Evolutionary conservation across 257 asterid genomes (phyloP).

Genomic region (Solanum ossicruentum): DNA sequence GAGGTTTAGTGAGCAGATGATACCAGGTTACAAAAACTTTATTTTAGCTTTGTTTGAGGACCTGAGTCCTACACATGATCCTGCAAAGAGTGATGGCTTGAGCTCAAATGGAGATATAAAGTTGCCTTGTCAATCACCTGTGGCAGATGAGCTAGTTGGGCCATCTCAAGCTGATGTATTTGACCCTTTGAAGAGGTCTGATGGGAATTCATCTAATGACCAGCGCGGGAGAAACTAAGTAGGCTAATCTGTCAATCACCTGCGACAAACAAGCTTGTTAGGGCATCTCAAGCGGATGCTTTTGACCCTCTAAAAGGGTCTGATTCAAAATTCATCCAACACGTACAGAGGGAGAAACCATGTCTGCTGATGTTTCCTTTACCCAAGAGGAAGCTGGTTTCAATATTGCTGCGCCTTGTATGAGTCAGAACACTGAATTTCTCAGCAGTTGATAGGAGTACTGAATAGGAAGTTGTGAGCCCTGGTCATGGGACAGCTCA

Average conservation of each 20-base stretch:
- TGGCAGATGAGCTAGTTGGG: conserved; percentile 16
- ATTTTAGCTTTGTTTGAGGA: conserved; percentile 38
- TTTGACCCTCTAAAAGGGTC: conserved; percentile 38
- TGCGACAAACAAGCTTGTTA: conserved; percentile 9
- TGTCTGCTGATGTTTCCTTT: conserved; percentile 19
- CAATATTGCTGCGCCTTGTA: conserved; percentile 23
- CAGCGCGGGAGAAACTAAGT: conserved; percentile 15
- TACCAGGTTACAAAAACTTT: conserved; percentile 27
- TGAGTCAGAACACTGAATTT: conserved; percentile 21
- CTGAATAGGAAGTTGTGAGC: conserved; percentile 32
- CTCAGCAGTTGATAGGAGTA: conserved; percentile 7
- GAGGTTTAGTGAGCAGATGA: conserved; percentile 19
- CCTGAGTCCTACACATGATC: conserved; percentile 30
- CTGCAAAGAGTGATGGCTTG: conserved; percentile 30
- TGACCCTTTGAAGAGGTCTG: conserved; percentile 39
- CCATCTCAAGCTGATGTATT: conserved; percentile 19
- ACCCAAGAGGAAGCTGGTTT: conserved; percentile 30
- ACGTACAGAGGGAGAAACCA: conserved; percentile 62
- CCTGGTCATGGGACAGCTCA: conserved; percentile 42
- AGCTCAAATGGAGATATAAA: conserved; percentile 22
- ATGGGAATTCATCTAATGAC: conserved; percentile 26
- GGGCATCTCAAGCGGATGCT: conserved; percentile 15
- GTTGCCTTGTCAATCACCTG: conserved; percentile 15
- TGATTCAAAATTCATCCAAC: conserved; percentile 43
- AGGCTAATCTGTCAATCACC: conserved; percentile 5